Percentiles rank a stretch among this genome's conserved stretches.
phyloP scores from a whole-genome alignment of 306 rosid genomes.

The Vicia faba region DNA sequence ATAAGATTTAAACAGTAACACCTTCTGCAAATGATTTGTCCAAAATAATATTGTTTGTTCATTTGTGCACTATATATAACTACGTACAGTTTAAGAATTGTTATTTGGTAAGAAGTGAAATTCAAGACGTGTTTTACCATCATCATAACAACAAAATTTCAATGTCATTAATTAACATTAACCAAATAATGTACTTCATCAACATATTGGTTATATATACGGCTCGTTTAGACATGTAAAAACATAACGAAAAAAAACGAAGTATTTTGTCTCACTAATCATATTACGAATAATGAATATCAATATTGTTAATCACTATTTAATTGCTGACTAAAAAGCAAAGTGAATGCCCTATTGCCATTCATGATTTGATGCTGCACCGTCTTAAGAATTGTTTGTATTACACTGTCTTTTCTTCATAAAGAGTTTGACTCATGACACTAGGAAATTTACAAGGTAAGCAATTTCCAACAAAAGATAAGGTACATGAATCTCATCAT shows the following conservation, averaged over 20 bases:
- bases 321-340: conserved; percentile 27
- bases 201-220: background rate
- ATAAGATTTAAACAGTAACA: background rate
- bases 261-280: too few species aligned
- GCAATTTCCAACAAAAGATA: conserved; percentile 35
- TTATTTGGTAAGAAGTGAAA: conserved; percentile 1
- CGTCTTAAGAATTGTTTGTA: conserved; percentile 34
- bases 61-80: too few species aligned
- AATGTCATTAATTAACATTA: background rate
- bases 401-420: conserved; percentile 3
- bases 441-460: conserved; percentile 20
- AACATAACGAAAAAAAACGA: too few species aligned
- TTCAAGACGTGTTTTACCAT: background rate
- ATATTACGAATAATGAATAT: too few species aligned
- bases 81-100: background rate
- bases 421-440: conserved; percentile 32
- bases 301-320: conserved; percentile 1
- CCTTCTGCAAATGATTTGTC: background rate
- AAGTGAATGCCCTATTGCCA: conserved; percentile 30
- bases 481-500: conserved; percentile 34
- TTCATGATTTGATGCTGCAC: conserved; percentile 43
- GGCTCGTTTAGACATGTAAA: too few species aligned
- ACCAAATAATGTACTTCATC: background rate
- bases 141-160: background rate
- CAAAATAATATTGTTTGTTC: background rate